Evolutionary conservation across 768 basidiomycete genomes (phyloP).

Genomic region (Postia placenta): DNA sequence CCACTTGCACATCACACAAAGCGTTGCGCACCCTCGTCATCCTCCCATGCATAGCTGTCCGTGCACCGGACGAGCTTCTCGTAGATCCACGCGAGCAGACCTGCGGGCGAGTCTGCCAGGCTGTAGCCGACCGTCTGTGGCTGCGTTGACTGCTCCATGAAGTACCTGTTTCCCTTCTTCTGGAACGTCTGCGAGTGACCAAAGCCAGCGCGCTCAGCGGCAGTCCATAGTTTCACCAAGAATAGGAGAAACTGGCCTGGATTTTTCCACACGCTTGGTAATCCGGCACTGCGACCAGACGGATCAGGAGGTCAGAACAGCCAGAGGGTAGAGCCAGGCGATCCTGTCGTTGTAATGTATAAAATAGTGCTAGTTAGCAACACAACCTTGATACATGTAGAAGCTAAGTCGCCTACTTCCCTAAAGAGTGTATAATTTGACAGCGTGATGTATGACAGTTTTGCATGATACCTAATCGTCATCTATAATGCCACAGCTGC

Average conservation of each 20-base stretch:
- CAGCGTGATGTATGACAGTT: no score
- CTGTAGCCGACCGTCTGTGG: slow-evolving; percentile 41
- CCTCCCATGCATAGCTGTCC: slow-evolving; percentile 49
- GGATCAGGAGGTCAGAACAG: not conserved
- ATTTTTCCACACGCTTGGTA: slow-evolving; percentile 1
- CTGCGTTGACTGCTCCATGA: slow-evolving; percentile 24
- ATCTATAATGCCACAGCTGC: no score
- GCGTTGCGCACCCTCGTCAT: slow-evolving; percentile 41
- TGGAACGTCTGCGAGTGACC: slow-evolving; percentile 20
- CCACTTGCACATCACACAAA: slow-evolving; percentile 6
- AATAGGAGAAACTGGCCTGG: slow-evolving; percentile 14
- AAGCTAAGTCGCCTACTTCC: no score
- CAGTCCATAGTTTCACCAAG: slow-evolving; percentile 23
- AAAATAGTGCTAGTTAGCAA: no score
- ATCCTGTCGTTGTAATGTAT: no score
- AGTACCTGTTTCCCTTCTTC: slow-evolving; percentile 27
- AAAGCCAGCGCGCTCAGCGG: slow-evolving; percentile 25
- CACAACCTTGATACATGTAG: no score
- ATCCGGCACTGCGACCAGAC: not conserved
- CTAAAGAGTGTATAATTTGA: no score
- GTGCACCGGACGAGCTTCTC: slow-evolving; percentile 29
- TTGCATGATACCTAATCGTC: no score
- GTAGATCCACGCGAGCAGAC: slow-evolving; percentile 33
- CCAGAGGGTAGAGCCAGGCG: not conserved
- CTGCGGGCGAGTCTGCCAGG: slow-evolving; percentile 54